These are phyloP conservation scores for Auricularia sp. DNA, from an alignment of 768 basidiomycete species.

Conservation along the genomic window DNA sequence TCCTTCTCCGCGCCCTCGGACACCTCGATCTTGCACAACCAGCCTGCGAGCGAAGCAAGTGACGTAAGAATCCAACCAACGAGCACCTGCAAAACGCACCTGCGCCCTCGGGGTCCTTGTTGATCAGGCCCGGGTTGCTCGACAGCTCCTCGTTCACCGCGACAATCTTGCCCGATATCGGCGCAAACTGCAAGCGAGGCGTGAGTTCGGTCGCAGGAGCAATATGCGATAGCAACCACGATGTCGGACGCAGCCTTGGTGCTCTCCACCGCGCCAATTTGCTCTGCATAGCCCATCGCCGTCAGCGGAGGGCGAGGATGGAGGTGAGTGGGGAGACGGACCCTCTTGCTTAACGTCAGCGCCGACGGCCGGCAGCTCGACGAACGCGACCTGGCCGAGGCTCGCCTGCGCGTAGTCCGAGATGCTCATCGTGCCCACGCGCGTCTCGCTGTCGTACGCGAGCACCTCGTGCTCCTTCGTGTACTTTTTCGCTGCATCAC, in stretches of 20 bases:
- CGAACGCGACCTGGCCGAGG: slow-evolving; percentile 94
- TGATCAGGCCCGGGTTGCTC: slow-evolving; percentile 66
- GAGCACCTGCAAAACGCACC: slow-evolving; percentile 39
- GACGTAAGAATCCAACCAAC: background rate
- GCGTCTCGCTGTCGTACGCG: slow-evolving; percentile 62
- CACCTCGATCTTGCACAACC: slow-evolving; percentile 90
- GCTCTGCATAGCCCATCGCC: slow-evolving; percentile 33
- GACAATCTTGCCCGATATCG: slow-evolving; percentile 74
- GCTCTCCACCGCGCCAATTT: slow-evolving; percentile 89
- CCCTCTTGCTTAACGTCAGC: slow-evolving; percentile 60
- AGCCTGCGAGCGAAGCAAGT: slow-evolving; percentile 44
- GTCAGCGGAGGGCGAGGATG: slow-evolving; percentile 1
- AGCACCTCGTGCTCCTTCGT: slow-evolving; percentile 85
- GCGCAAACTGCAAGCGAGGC: slow-evolving; percentile 58
- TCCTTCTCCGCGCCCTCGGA: slow-evolving; percentile 69
- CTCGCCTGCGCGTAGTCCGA: slow-evolving; percentile 87
- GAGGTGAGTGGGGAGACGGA: slow-evolving; percentile 27
- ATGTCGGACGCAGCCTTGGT: slow-evolving; percentile 96
- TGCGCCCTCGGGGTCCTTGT: slow-evolving; percentile 75
- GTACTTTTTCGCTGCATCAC: slow-evolving; percentile 63
- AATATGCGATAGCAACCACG: slow-evolving; percentile 21
- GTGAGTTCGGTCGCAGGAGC: slow-evolving; percentile 5
- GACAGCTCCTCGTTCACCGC: slow-evolving; percentile 68
- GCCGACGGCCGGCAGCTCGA: slow-evolving; percentile 71
- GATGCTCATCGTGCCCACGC: slow-evolving; percentile 72